phyloP scores from a whole-genome alignment of 108 stramenopile species.

The Seminavis robusta region DNA sequence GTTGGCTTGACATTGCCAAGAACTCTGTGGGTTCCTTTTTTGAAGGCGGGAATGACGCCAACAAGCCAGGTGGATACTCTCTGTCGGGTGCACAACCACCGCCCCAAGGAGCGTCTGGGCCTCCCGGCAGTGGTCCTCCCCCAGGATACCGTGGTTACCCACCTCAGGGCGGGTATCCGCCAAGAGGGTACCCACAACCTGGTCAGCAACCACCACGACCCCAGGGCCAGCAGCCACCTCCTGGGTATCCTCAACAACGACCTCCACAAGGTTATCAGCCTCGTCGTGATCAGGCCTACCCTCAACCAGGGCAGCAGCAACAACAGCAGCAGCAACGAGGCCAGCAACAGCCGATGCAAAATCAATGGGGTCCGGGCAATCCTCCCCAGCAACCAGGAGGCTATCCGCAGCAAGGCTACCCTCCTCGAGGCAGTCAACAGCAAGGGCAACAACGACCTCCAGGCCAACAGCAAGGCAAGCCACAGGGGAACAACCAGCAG shows the following conservation, averaged over 20 bases:
- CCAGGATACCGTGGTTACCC: not conserved
- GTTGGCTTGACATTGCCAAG: constrained; percentile 30
- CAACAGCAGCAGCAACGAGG: not conserved
- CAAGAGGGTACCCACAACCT: not conserved
- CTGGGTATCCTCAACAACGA: constrained; percentile 2
- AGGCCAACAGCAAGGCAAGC: not conserved
- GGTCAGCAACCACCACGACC: not conserved
- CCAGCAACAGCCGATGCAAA: not conserved
- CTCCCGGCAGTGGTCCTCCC: not conserved
- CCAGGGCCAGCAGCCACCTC: not conserved
- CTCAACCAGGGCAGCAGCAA: not conserved
- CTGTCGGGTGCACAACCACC: not conserved
- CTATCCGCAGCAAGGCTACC: not conserved
- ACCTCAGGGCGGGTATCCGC: not conserved
- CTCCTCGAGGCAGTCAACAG: not conserved
- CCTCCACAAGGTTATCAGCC: constrained; percentile 2
- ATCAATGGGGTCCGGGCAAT: not conserved
- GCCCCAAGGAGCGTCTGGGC: not conserved
- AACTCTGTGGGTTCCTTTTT: constrained; percentile 42
- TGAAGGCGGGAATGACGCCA: constrained; percentile 15
- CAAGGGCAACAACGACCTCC: not conserved
- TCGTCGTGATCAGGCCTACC: not conserved
- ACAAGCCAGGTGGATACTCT: not conserved
- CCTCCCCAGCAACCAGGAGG: not conserved
- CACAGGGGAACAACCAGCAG: not conserved